These are phyloP conservation scores for Nicotiana undulata DNA, from an alignment of 257 asterid species.

Conservation along the genomic window DNA sequence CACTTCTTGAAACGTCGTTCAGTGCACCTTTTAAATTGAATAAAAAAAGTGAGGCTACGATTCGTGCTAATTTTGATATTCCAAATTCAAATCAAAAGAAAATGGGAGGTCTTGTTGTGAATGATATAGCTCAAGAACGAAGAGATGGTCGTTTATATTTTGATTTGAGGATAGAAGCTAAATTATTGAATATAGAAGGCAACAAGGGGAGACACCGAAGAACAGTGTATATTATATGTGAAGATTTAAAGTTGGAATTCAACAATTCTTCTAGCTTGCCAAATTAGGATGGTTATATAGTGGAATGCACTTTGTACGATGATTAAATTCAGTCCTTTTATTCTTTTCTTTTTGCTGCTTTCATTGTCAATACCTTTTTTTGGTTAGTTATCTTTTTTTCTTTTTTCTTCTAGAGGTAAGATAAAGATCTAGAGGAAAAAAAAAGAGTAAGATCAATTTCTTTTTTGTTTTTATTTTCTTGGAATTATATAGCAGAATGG, in stretches of 20 bases:
- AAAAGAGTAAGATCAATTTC: no score
- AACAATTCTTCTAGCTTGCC: not conserved
- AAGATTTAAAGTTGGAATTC: not conserved
- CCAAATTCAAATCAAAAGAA: not conserved
- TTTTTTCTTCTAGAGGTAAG: not conserved
- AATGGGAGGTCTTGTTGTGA: not conserved
- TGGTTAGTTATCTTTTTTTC: not conserved
- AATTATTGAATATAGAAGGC: not conserved
- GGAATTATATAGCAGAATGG: not conserved
- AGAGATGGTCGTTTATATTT: not conserved
- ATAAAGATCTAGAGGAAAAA: not conserved
- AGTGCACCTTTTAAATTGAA: not conserved
- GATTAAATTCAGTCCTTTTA: not conserved
- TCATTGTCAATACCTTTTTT: no score
- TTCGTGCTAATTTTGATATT: not conserved
- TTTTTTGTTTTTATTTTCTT: no score
- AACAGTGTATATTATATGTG: slow-evolving; percentile 4
- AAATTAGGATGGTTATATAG: not conserved
- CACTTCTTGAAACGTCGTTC: not conserved
- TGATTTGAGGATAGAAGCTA: slow-evolving; percentile 11
- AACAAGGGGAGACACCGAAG: fast-evolving
- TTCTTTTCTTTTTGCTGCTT: no score
- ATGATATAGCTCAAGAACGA: slow-evolving; percentile 10
- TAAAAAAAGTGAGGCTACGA: not conserved
- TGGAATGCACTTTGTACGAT: not conserved